Conservation (phyloP, 116 monocot genomes). For the Phalaenopsis hybrid region DNA sequence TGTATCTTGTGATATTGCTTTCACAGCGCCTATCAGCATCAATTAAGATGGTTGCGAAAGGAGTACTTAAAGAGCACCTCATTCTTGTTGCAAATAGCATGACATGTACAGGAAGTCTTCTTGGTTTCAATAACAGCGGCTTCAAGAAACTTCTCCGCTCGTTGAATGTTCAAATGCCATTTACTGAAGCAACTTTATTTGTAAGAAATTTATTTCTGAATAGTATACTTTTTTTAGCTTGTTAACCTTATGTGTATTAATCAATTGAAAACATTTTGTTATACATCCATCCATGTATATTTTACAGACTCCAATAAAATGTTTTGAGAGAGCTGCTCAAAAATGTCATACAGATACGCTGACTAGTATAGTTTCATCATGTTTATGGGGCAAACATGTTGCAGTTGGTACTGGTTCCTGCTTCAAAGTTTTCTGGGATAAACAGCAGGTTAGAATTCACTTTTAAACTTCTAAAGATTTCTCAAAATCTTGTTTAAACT, state of each 20-base stretch:
- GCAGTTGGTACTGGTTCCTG: constrained; percentile 73
- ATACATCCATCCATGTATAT: constrained; percentile 4
- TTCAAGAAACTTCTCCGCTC: constrained; percentile 65
- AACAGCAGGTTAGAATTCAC: constrained; percentile 35
- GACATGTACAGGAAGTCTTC: constrained; percentile 71
- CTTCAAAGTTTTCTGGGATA: constrained; percentile 78
- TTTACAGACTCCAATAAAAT: constrained; percentile 84
- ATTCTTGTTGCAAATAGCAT: constrained; percentile 72
- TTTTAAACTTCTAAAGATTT: not conserved
- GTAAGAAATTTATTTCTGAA: constrained; percentile 32
- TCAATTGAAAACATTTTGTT: not conserved
- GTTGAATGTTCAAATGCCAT: constrained; percentile 82
- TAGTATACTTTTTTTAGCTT: not conserved
- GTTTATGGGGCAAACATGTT: constrained; percentile 82
- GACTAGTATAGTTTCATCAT: constrained; percentile 66
- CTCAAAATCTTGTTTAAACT: not conserved
- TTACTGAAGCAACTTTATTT: constrained; percentile 78
- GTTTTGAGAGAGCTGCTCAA: constrained; percentile 81
- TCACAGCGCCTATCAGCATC: constrained; percentile 70
- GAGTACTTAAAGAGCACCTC: constrained; percentile 72
- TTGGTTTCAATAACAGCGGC: constrained; percentile 77
- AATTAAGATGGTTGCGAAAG: constrained; percentile 55
- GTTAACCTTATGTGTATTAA: not conserved
- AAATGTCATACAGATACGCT: constrained; percentile 70
- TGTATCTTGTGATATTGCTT: not conserved